Conservation (phyloP, 352 stramenopile genomes). For the Pythium phragmiticola region DNA sequence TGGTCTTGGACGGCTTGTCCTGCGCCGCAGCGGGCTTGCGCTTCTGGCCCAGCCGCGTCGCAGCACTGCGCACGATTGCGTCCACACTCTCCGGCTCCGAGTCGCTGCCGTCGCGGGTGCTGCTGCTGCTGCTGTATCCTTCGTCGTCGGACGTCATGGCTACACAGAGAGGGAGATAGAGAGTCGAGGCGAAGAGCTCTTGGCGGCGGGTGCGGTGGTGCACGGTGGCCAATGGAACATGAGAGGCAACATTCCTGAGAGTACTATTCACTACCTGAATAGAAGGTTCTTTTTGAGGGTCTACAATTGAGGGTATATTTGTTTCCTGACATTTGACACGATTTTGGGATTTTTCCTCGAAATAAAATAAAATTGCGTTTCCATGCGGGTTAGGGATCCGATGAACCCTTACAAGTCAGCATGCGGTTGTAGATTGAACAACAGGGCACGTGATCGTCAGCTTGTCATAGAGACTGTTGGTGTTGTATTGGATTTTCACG, state of each 20-base stretch:
- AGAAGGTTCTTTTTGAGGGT: neutral
- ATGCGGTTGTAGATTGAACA: slow-evolving; percentile 3
- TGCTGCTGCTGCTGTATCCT: slow-evolving; percentile 37
- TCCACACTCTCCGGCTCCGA: slow-evolving; percentile 67
- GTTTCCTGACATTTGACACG: neutral
- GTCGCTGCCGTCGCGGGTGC: slow-evolving; percentile 32
- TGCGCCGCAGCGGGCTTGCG: slow-evolving; percentile 22
- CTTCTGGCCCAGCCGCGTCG: slow-evolving; percentile 55
- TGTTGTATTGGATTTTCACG: slow-evolving; percentile 4
- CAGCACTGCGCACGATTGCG: slow-evolving; percentile 47
- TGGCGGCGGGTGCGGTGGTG: neutral
- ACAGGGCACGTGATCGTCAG: slow-evolving; percentile 9
- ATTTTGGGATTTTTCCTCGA: neutral
- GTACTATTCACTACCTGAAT: neutral
- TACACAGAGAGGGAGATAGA: neutral
- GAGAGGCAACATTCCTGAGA: slow-evolving; percentile 7
- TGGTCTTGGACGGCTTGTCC: slow-evolving; percentile 26
- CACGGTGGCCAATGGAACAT: slow-evolving; percentile 26
- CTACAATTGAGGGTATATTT: neutral
- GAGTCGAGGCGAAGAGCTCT: neutral
- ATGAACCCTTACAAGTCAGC: neutral
- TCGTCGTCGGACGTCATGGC: slow-evolving; percentile 38
- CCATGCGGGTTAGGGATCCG: slow-evolving; percentile 14
- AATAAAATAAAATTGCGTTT: slow-evolving; percentile 1
- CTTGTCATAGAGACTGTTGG: slow-evolving; percentile 12